These are phyloP conservation scores for Ilex aquifolium DNA, from an alignment of 257 asterid species.

Conservation along the genomic window DNA sequence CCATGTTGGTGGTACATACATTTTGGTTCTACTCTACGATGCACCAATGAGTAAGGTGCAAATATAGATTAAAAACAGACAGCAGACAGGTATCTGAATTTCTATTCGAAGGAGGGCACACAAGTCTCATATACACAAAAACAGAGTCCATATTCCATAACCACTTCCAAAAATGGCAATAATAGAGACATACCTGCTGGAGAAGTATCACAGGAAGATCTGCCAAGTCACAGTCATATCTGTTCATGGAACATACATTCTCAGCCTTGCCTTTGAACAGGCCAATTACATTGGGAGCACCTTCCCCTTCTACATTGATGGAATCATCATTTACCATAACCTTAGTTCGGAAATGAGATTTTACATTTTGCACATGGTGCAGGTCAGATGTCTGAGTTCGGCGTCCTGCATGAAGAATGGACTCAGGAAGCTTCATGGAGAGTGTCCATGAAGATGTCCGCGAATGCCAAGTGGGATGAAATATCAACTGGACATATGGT, in stretches of 20 bases:
- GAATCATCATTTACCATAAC: constrained; percentile 78
- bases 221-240: constrained; percentile 75
- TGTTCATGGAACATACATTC: constrained; percentile 41
- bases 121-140: background rate
- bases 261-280: constrained; percentile 76
- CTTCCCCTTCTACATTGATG: constrained; percentile 92
- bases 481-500: constrained; percentile 65
- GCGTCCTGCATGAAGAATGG: constrained; percentile 59
- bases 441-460: constrained; percentile 93
- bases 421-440: constrained; percentile 72
- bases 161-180: background rate
- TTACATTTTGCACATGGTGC: constrained; percentile 34
- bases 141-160: background rate
- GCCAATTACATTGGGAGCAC: constrained; percentile 83
- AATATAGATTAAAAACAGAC: background rate
- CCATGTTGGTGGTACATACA: too few species aligned
- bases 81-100: background rate
- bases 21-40: too few species aligned
- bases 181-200: constrained; percentile 62
- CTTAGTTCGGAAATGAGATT: constrained; percentile 76
- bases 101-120: background rate
- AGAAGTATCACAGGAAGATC: constrained; percentile 83
- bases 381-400: constrained; percentile 34
- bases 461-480: constrained; percentile 95
- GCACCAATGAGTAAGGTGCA: background rate